Percentiles rank a stretch among this genome's conserved stretches.
phyloP scores from a whole-genome alignment of 495 filamentous ascomycete genomes.

The Lichenothelia convexa region DNA sequence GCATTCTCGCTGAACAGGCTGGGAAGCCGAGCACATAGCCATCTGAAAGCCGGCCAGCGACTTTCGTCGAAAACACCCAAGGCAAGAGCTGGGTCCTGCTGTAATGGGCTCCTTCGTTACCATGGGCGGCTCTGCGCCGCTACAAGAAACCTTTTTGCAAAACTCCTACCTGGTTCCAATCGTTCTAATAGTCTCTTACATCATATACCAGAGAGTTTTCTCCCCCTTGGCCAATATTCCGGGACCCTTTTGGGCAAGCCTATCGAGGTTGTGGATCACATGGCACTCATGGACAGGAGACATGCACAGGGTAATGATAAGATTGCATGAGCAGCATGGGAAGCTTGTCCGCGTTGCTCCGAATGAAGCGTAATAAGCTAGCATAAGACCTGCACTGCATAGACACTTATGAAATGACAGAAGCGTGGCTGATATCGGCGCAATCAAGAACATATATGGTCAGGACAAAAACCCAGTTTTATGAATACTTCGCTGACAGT shows the following conservation, averaged over 20 bases:
- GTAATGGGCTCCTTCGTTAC: too few relatives aligned
- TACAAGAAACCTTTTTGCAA: too few relatives aligned
- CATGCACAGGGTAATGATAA: conserved; percentile 11
- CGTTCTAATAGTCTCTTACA: conserved; percentile 3
- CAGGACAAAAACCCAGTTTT: too few relatives aligned
- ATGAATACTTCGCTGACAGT: too few relatives aligned
- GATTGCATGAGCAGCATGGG: conserved; percentile 12
- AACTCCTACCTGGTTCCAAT: not conserved
- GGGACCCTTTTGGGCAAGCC: conserved; percentile 14
- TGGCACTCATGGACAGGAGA: conserved; percentile 14
- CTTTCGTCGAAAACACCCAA: too few relatives aligned
- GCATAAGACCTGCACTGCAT: too few relatives aligned
- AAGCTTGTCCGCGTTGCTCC: conserved; percentile 15
- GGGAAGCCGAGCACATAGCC: too few relatives aligned
- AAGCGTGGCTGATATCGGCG: conserved; percentile 14
- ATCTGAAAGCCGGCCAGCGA: too few relatives aligned
- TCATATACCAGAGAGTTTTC: conserved; percentile 8
- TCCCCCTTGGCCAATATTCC: conserved; percentile 13
- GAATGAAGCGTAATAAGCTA: conserved; percentile 10
- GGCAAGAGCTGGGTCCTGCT: too few relatives aligned
- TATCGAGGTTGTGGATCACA: conserved; percentile 14
- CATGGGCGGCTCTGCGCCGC: too few relatives aligned
- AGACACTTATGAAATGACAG: not conserved
- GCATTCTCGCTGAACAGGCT: too few relatives aligned
- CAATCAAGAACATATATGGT: conserved; percentile 20